phyloP scores from a whole-genome alignment of 345 rosid species.

The Nephelium lappaceum region DNA sequence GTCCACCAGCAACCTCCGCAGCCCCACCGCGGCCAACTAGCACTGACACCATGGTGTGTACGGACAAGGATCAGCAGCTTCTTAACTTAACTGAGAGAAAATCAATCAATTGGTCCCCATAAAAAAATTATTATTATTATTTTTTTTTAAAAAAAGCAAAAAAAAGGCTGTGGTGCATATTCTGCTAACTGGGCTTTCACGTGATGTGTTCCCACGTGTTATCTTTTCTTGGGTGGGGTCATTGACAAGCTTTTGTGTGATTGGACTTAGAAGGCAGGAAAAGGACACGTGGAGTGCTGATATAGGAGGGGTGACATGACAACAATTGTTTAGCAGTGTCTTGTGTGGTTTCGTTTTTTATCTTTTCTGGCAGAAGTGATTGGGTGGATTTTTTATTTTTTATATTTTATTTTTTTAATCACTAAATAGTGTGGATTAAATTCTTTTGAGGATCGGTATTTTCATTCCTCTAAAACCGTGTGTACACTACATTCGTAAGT shows the following conservation, averaged over 20 bases:
- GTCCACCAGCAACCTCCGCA: neutral
- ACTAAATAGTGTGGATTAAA: neutral
- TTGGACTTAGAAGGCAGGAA: conserved; percentile 4
- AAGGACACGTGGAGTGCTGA: conserved; percentile 29
- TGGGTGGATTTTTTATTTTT: neutral
- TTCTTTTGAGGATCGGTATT: neutral
- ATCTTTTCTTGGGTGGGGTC: conserved; percentile 18
- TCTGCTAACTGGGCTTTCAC: conserved; percentile 38
- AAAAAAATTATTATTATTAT: too few relatives aligned
- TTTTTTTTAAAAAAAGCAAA: neutral
- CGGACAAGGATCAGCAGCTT: conserved; percentile 21
- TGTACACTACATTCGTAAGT: too few relatives aligned
- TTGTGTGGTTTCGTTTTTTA: conserved; percentile 1
- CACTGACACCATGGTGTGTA: conserved; percentile 13
- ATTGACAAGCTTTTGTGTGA: conserved; percentile 7
- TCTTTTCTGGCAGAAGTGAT: neutral
- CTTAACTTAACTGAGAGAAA: conserved; percentile 9
- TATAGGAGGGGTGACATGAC: conserved; percentile 22
- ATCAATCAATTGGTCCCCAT: conserved; percentile 1
- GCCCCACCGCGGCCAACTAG: neutral
- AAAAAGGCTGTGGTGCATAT: conserved; percentile 19
- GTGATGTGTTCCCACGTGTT: conserved; percentile 37
- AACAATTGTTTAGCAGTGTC: neutral
- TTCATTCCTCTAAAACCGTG: too few relatives aligned
- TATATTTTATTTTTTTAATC: too few relatives aligned